phyloP scores from a whole-genome alignment of 352 stramenopile genomes.

The Blastocystis sp. region DNA sequence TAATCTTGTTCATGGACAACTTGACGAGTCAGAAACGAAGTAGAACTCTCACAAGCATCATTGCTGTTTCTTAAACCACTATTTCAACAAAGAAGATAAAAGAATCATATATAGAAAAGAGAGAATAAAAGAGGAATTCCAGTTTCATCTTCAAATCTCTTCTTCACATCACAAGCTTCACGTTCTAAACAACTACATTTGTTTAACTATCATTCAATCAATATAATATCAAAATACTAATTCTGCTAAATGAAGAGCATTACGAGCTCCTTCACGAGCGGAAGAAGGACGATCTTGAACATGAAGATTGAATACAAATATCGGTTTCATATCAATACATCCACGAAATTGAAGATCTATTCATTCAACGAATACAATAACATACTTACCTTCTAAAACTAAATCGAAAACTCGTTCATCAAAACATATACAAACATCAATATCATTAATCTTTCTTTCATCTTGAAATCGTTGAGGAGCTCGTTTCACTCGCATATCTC shows the following conservation, averaged over 20 bases:
- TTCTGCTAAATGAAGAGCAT: constrained; percentile 29
- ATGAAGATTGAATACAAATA: constrained; percentile 57
- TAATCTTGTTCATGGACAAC: too few relatives aligned
- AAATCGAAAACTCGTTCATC: constrained; percentile 47
- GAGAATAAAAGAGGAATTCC: constrained; percentile 14
- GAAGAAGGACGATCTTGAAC: constrained; percentile 18
- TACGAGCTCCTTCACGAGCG: constrained; percentile 2
- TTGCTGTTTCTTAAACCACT: too few relatives aligned
- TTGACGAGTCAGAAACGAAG: too few relatives aligned
- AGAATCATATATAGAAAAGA: constrained; percentile 49
- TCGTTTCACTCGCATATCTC: constrained; percentile 37
- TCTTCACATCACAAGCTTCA: constrained; percentile 23
- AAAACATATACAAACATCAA: constrained; percentile 60
- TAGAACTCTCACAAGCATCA: too few relatives aligned
- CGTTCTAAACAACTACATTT: constrained; percentile 6
- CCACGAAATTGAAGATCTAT: constrained; percentile 46
- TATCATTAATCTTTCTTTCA: constrained; percentile 6
- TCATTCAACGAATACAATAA: too few relatives aligned
- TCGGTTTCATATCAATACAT: constrained; percentile 3
- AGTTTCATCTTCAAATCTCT: constrained; percentile 35
- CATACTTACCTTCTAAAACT: constrained; percentile 42
- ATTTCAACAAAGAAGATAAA: too few relatives aligned
- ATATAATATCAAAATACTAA: background rate
- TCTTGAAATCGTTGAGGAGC: constrained; percentile 54
- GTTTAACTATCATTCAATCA: background rate